Conservation (phyloP, 331 rosid species). For the Pyrus hybrid region DNA sequence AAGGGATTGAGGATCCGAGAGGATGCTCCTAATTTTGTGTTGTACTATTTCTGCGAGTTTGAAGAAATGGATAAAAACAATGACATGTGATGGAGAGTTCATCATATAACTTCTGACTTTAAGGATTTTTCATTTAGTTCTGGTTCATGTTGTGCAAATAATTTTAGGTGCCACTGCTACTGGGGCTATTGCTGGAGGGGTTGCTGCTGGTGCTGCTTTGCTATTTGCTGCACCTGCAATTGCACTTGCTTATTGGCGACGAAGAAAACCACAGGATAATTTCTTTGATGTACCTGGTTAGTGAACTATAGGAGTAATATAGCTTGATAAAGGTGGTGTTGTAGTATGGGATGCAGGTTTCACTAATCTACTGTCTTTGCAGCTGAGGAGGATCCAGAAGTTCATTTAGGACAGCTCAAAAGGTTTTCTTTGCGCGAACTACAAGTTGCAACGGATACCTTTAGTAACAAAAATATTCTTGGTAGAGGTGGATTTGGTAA, state of each 20-base stretch:
- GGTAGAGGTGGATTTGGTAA: conserved; percentile 94
- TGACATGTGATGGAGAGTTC: neutral
- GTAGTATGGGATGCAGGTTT: conserved; percentile 1
- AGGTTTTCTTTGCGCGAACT: conserved; percentile 82
- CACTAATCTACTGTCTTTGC: conserved; percentile 13
- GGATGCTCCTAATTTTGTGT: neutral
- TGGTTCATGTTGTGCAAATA: neutral
- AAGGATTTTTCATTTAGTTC: neutral
- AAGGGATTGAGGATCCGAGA: neutral
- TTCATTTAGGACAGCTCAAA: conserved; percentile 89
- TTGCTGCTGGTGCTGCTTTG: conserved; percentile 74
- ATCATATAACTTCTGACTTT: neutral
- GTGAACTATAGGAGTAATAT: conserved; percentile 1
- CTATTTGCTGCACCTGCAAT: conserved; percentile 71
- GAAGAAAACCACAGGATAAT: conserved; percentile 47
- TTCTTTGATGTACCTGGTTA: conserved; percentile 72
- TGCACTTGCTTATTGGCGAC: conserved; percentile 59
- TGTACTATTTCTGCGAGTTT: neutral
- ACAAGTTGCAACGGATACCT: conserved; percentile 81
- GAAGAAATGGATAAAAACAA: too few relatives aligned
- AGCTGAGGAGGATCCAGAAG: conserved; percentile 95
- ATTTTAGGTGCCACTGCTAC: conserved; percentile 15
- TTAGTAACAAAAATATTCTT: conserved; percentile 59
- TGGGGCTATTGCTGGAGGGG: conserved; percentile 85
- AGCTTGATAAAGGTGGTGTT: neutral